phyloP scores from a whole-genome alignment of 1,284 basidiomycete species.

The Heliocybe sulcata region DNA sequence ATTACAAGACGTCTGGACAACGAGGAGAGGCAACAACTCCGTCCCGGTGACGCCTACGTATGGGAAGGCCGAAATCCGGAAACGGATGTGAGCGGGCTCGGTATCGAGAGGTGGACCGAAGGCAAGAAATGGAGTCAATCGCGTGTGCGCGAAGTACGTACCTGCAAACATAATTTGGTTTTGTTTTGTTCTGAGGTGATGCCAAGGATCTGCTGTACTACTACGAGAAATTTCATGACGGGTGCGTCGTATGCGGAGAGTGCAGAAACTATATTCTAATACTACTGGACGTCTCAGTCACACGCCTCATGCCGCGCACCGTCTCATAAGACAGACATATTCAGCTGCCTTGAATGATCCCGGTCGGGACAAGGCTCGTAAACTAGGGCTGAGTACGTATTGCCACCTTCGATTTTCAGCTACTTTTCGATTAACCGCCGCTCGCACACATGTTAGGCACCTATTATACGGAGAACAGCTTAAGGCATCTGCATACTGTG shows the following conservation, averaged over 20 bases:
- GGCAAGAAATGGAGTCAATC: constrained; percentile 64
- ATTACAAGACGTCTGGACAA: constrained; percentile 32
- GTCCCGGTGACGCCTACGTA: constrained; percentile 35
- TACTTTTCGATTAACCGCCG: neutral
- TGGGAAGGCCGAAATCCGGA: constrained; percentile 36
- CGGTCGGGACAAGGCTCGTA: constrained; percentile 44
- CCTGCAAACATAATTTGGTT: constrained; percentile 2
- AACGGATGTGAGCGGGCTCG: constrained; percentile 37
- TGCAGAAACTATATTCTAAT: neutral
- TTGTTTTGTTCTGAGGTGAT: constrained; percentile 7
- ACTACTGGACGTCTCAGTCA: constrained; percentile 1
- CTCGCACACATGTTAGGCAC: constrained; percentile 38
- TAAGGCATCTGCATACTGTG: constrained; percentile 57
- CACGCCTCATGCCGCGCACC: constrained; percentile 8
- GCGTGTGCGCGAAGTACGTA: constrained; percentile 62
- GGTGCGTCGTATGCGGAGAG: constrained; percentile 5
- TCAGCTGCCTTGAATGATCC: constrained; percentile 61
- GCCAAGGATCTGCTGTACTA: constrained; percentile 32
- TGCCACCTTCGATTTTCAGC: neutral
- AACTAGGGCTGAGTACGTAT: constrained; percentile 72
- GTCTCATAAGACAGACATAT: constrained; percentile 70
- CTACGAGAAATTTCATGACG: constrained; percentile 22
- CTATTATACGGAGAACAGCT: constrained; percentile 63
- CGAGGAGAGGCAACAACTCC: constrained; percentile 34
- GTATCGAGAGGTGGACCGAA: constrained; percentile 64